A percentile compares a stretch with the other conserved stretches of the same genome.
Evolutionary conservation across 1,284 basidiomycete genomes (phyloP).

Genomic region (Amylostereum chailletii): DNA sequence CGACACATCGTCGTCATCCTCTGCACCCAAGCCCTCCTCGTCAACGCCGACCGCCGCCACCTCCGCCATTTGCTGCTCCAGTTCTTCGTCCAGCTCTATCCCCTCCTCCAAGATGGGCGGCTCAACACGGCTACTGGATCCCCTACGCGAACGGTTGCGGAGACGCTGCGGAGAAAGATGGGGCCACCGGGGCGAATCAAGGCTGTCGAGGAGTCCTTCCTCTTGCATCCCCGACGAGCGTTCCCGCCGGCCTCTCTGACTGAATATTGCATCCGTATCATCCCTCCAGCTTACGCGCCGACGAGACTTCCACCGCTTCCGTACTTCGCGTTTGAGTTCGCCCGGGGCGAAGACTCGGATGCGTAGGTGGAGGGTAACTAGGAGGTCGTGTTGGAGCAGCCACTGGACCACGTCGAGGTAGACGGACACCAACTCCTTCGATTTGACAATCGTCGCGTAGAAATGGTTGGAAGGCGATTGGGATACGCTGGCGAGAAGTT

Average conservation of each 20-base stretch:
- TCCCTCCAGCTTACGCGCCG: slow-evolving; percentile 27
- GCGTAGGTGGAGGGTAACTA: slow-evolving; percentile 80
- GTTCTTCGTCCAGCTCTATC: slow-evolving; percentile 17
- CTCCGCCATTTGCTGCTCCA: slow-evolving; percentile 23
- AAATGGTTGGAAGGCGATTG: slow-evolving; percentile 57
- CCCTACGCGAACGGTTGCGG: slow-evolving; percentile 31
- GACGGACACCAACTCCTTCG: slow-evolving; percentile 56
- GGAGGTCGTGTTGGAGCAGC: slow-evolving; percentile 82
- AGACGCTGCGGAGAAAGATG: slow-evolving; percentile 45
- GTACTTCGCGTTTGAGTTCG: slow-evolving; percentile 64
- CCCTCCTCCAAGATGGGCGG: slow-evolving; percentile 16
- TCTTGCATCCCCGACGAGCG: not conserved
- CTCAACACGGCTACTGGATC: slow-evolving; percentile 10
- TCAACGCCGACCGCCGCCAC: slow-evolving; percentile 7
- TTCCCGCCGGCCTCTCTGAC: slow-evolving; percentile 14
- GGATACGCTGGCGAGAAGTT: slow-evolving; percentile 67
- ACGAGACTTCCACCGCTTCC: slow-evolving; percentile 29
- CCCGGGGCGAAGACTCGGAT: slow-evolving; percentile 78
- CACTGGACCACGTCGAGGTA: slow-evolving; percentile 86
- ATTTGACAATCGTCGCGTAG: slow-evolving; percentile 67
- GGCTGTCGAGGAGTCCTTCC: not conserved
- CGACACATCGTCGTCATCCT: slow-evolving; percentile 22
- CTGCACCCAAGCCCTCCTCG: slow-evolving; percentile 21
- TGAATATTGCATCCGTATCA: slow-evolving; percentile 1
- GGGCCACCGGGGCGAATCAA: slow-evolving; percentile 25